These are phyloP conservation scores for Mycoemilia scoparia DNA, from an alignment of 192 early-diverging fungal genomes.

Conservation along the genomic window DNA sequence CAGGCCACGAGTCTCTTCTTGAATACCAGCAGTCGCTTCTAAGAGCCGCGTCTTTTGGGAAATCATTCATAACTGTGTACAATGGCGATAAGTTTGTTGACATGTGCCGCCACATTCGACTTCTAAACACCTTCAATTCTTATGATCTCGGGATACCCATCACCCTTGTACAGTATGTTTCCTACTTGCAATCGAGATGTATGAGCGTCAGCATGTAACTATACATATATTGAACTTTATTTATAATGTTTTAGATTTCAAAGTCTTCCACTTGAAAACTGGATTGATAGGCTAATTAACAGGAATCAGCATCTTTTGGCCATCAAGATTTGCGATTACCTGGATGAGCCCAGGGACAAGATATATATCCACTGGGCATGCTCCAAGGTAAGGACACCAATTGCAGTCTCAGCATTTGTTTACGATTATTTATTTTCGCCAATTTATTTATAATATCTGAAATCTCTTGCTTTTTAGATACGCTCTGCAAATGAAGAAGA, in stretches of 20 bases:
- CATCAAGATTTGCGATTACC: slow-evolving; percentile 61
- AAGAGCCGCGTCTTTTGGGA: slow-evolving; percentile 83
- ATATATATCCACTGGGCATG: slow-evolving; percentile 95
- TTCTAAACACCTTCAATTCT: slow-evolving; percentile 75
- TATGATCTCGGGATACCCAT: slow-evolving; percentile 79
- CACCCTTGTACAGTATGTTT: slow-evolving; percentile 73
- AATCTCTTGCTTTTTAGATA: no score
- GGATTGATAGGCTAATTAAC: slow-evolving; percentile 67
- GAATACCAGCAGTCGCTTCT: slow-evolving; percentile 58
- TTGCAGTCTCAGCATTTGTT: not conserved
- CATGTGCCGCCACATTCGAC: slow-evolving; percentile 67
- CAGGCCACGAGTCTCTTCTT: slow-evolving; percentile 66
- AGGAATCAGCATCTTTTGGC: slow-evolving; percentile 78
- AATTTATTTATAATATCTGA: slow-evolving; percentile 18
- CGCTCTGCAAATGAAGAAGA: slow-evolving; percentile 64
- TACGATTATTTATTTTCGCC: slow-evolving; percentile 3
- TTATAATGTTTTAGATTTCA: no score
- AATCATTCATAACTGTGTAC: slow-evolving; percentile 75
- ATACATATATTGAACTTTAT: not conserved
- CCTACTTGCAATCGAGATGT: slow-evolving; percentile 29
- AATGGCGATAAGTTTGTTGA: slow-evolving; percentile 72
- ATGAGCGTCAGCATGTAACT: not conserved
- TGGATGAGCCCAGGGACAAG: slow-evolving; percentile 56
- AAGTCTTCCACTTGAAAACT: slow-evolving; percentile 54
- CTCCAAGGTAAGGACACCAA: slow-evolving; percentile 54